Percentiles rank a stretch among this genome's conserved stretches.
Conservation (phyloP, 2,329 filamentous ascomycete genomes). For the Hypocrella siamensis region DNA sequence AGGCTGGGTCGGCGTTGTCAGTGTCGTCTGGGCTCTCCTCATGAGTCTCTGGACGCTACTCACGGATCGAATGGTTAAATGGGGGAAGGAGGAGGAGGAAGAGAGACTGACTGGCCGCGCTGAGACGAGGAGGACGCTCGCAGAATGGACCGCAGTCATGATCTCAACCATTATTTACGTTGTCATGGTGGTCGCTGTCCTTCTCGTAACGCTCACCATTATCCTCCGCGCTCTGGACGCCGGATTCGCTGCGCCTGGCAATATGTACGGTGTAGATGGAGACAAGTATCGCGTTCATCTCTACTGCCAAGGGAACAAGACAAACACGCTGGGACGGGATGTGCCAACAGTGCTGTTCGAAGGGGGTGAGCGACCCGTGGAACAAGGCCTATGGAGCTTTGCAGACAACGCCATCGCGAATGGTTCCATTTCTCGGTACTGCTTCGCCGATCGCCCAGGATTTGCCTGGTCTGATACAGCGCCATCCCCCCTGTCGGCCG, state of each 20-base stretch:
- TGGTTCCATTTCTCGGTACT: conserved; percentile 75
- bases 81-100: conserved; percentile 88
- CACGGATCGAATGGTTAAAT: conserved; percentile 69
- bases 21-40: conserved; percentile 64
- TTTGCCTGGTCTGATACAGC: conserved; percentile 80
- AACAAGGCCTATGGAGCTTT: conserved; percentile 66
- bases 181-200: conserved; percentile 48
- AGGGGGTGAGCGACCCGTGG: conserved; percentile 64
- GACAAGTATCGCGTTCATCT: conserved; percentile 79
- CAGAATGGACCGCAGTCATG: conserved; percentile 74
- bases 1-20: conserved; percentile 79
- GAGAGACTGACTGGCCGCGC: conserved; percentile 78
- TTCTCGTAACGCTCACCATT: conserved; percentile 68
- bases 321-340: conserved; percentile 31
- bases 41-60: conserved; percentile 67
- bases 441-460: conserved; percentile 88
- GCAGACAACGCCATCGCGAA: conserved; percentile 62
- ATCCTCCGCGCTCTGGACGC: conserved; percentile 69
- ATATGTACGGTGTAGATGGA: conserved; percentile 65
- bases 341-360: conserved; percentile 77
- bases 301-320: conserved; percentile 60
- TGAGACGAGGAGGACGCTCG: conserved; percentile 66
- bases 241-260: conserved; percentile 55
- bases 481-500: conserved; percentile 81
- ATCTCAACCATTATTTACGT: conserved; percentile 56